Conservation (phyloP, 441 rosid genomes). For the Croton setiger region DNA sequence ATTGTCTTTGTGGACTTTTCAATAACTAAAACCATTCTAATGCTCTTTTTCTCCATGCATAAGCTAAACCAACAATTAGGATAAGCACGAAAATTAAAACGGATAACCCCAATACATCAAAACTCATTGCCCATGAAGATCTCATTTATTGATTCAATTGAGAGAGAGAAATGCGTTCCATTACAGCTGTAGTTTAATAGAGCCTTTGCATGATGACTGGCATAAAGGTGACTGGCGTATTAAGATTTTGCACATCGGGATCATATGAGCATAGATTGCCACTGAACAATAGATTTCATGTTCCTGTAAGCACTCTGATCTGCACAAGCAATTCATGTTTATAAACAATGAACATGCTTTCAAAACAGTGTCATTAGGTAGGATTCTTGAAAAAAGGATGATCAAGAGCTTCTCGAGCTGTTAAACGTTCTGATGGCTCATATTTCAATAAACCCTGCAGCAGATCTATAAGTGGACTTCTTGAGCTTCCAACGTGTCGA, state of each 20-base stretch:
- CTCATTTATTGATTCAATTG: background rate
- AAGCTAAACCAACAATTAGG: no score
- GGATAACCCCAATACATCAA: no score
- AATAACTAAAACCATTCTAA: no score
- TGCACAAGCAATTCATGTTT: conserved; percentile 4
- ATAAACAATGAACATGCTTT: background rate
- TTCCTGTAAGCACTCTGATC: conserved; percentile 16
- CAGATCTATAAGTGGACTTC: conserved; percentile 42
- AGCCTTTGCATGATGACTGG: no score
- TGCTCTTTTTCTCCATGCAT: no score
- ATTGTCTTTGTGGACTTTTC: no score
- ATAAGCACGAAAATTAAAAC: no score
- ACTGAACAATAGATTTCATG: conserved; percentile 4
- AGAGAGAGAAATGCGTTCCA: background rate
- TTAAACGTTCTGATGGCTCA: conserved; percentile 71
- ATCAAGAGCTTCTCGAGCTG: conserved; percentile 59
- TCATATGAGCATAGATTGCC: no score
- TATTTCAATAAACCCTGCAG: conserved; percentile 54
- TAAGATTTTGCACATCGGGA: no score
- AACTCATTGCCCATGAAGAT: no score
- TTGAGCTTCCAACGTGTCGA: conserved; percentile 39
- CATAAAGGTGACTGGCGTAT: no score
- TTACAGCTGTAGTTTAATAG: no score
- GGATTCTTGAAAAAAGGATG: conserved; percentile 58
- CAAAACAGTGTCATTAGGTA: conserved; percentile 18